A percentile compares a stretch with the other conserved stretches of the same genome.
Conservation (phyloP, 108 stramenopile genomes). For the Cyclostephanos tholiformis region DNA sequence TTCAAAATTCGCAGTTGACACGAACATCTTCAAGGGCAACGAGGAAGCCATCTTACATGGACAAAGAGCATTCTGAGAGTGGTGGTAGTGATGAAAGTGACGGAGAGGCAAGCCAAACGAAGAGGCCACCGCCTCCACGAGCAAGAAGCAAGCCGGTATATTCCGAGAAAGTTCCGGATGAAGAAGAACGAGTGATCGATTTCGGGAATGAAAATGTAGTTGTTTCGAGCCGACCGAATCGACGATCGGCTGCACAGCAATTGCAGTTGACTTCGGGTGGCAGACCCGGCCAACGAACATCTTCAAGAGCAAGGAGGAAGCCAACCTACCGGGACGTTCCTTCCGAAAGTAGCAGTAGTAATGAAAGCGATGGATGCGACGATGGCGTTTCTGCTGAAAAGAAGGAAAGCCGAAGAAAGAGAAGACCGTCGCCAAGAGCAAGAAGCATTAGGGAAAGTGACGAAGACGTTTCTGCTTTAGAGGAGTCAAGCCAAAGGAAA, state of each 20-base stretch:
- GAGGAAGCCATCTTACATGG: slow-evolving; percentile 24
- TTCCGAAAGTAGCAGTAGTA: not conserved
- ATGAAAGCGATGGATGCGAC: slow-evolving; percentile 13
- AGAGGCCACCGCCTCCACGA: not conserved
- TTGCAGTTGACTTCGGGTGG: not conserved
- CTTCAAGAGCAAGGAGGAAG: slow-evolving; percentile 26
- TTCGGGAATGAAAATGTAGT: not conserved
- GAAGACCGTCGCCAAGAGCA: slow-evolving; percentile 4
- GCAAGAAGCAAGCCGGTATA: not conserved
- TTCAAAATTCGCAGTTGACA: not conserved
- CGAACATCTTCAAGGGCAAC: slow-evolving; percentile 20
- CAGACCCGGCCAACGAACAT: slow-evolving; percentile 13
- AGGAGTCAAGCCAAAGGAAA: no score
- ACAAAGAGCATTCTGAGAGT: not conserved
- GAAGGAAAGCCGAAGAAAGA: not conserved
- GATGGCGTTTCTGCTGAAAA: slow-evolving; percentile 18
- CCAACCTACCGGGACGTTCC: slow-evolving; percentile 26
- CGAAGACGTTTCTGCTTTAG: no score
- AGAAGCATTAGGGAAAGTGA: slow-evolving; percentile 9
- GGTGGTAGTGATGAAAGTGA: not conserved
- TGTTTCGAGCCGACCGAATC: not conserved
- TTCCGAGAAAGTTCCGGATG: not conserved
- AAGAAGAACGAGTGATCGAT: not conserved
- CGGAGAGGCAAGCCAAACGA: slow-evolving; percentile 1
- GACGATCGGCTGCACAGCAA: slow-evolving; percentile 8